Percentiles rank a stretch among this genome's conserved stretches.
These are phyloP conservation scores for Kalmusia sp. DNA, from an alignment of 2,329 filamentous ascomycete genomes.

Conservation along the genomic window DNA sequence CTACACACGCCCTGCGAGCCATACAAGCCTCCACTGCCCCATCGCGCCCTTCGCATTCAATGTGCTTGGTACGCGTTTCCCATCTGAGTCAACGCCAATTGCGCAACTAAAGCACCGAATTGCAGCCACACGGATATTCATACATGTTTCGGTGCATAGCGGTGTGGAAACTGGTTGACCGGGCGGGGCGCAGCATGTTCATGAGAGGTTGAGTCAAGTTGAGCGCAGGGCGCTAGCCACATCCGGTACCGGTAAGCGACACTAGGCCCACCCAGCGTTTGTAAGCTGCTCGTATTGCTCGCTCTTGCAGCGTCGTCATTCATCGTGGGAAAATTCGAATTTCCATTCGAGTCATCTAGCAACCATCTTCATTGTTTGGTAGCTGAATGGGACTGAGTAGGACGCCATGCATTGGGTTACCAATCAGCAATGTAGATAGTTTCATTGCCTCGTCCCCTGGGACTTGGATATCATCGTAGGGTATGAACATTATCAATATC, in stretches of 20 bases:
- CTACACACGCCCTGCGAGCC: neutral
- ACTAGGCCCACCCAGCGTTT: neutral
- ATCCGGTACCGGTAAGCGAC: neutral
- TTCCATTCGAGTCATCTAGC: neutral
- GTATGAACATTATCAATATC: too few species aligned
- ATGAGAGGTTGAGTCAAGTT: neutral
- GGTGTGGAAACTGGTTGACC: neutral
- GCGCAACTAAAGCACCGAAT: neutral
- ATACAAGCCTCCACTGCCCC: neutral
- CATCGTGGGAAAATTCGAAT: neutral
- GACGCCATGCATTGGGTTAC: too few species aligned
- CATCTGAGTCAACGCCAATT: neutral
- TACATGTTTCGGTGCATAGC: neutral
- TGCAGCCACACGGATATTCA: neutral
- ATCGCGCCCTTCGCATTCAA: neutral
- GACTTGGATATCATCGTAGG: too few species aligned
- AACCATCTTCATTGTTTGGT: neutral
- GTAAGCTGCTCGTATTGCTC: constrained; percentile 4
- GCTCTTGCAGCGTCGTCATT: neutral
- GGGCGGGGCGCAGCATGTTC: neutral
- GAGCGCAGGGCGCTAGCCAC: neutral
- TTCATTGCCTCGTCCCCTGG: too few species aligned
- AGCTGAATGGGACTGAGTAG: too few species aligned
- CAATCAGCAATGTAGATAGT: too few species aligned
- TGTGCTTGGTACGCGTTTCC: neutral